Conservation (phyloP, 768 basidiomycete genomes). For the Astraeus odoratus region DNA sequence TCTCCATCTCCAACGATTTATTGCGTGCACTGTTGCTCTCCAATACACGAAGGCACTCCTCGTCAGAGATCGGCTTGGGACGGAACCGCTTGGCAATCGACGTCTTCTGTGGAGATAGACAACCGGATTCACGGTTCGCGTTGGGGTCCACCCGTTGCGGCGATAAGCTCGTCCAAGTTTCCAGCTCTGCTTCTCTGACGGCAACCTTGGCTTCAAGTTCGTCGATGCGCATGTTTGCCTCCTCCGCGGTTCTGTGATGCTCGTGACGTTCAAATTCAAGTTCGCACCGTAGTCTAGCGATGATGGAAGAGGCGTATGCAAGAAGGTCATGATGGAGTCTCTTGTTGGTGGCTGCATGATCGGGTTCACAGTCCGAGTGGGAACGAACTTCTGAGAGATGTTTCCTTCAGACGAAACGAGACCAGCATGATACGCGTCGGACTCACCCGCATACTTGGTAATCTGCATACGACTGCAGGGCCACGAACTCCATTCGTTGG, state of each 20-base stretch:
- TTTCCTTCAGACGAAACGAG: conserved; percentile 8
- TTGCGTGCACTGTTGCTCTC: conserved; percentile 35
- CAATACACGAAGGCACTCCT: conserved; percentile 35
- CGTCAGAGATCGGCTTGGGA: conserved; percentile 24
- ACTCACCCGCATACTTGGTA: conserved; percentile 38
- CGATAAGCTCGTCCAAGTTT: conserved; percentile 23
- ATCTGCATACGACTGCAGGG: conserved; percentile 39
- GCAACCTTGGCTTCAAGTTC: conserved; percentile 48
- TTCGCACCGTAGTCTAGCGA: conserved; percentile 35
- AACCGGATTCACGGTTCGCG: not conserved
- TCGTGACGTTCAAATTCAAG: conserved; percentile 39
- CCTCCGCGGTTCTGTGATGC: conserved; percentile 33
- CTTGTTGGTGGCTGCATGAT: not conserved
- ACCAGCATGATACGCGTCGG: conserved; percentile 9
- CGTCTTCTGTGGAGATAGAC: not conserved
- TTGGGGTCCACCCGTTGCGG: not conserved
- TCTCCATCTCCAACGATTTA: conserved; percentile 37
- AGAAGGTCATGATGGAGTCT: conserved; percentile 23
- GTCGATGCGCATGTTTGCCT: conserved; percentile 35
- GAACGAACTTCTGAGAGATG: conserved; percentile 12
- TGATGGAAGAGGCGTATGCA: conserved; percentile 39
- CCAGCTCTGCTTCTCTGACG: conserved; percentile 51
- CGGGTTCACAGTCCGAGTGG: not conserved
- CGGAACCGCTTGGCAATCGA: conserved; percentile 3
- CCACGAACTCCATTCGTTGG: conserved; percentile 40